Evolutionary conservation across 306 rosid genomes (phyloP).

Genomic region (Trifolium subterraneum): DNA sequence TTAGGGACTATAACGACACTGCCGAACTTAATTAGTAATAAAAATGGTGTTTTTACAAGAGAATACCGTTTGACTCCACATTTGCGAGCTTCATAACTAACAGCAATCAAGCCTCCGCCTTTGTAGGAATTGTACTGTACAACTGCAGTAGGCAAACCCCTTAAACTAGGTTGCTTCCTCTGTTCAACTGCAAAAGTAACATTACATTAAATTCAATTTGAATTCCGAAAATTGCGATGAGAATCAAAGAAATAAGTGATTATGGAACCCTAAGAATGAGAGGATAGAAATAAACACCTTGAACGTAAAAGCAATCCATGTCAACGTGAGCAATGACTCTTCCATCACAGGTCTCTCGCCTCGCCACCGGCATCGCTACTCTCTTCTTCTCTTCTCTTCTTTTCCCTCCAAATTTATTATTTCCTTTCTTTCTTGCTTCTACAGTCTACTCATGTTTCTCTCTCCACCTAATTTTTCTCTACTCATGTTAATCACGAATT

Average conservation of each 20-base stretch:
- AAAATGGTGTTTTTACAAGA: not conserved
- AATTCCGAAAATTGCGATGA: not conserved
- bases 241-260: not conserved
- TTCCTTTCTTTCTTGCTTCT: not conserved
- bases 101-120: slow-evolving; percentile 95
- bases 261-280: not conserved
- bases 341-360: slow-evolving; percentile 71
- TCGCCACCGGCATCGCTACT: slow-evolving; percentile 76
- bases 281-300: slow-evolving; percentile 51
- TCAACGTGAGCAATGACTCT: slow-evolving; percentile 87
- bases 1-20: no score
- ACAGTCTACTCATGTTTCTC: not conserved
- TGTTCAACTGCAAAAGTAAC: slow-evolving; percentile 71
- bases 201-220: slow-evolving; percentile 3
- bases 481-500: no score
- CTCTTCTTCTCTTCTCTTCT: not conserved
- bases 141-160: slow-evolving; percentile 88
- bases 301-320: slow-evolving; percentile 99
- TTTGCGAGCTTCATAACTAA: slow-evolving; percentile 90
- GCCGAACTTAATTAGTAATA: no score
- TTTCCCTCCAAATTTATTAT: not conserved
- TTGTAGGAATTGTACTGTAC: slow-evolving; percentile 89
- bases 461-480: no score
- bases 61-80: slow-evolving; percentile 83
- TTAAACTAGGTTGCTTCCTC: slow-evolving; percentile 76